These are phyloP conservation scores for Rutidosis leptorrhynchoides DNA, from an alignment of 129 eudicot genomes.

Conservation along the genomic window DNA sequence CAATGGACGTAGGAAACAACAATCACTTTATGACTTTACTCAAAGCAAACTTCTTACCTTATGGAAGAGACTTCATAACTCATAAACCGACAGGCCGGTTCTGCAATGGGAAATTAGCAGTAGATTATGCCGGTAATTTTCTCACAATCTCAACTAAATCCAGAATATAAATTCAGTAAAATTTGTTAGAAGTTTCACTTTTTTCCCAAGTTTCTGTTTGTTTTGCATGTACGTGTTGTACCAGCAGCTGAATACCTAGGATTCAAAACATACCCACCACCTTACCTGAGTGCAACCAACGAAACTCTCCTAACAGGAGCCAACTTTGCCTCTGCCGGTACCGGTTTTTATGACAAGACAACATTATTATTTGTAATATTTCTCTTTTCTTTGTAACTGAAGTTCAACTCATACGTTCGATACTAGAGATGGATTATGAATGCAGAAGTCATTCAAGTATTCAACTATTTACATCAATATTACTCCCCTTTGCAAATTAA, in stretches of 20 bases:
- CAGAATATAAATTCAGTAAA: neutral
- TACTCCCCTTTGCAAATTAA: too few species aligned
- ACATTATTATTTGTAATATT: slow-evolving; percentile 46
- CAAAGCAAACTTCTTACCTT: slow-evolving; percentile 78
- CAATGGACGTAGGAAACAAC: slow-evolving; percentile 78
- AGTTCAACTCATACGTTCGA: too few species aligned
- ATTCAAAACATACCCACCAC: slow-evolving; percentile 53
- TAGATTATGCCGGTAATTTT: slow-evolving; percentile 63
- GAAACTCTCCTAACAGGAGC: slow-evolving; percentile 52
- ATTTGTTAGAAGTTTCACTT: too few species aligned
- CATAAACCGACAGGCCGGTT: slow-evolving; percentile 84
- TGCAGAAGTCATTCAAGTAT: neutral
- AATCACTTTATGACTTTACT: slow-evolving; percentile 52
- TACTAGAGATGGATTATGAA: neutral
- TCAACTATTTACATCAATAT: too few species aligned
- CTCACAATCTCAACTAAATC: neutral
- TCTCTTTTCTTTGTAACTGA: neutral
- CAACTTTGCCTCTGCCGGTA: slow-evolving; percentile 85
- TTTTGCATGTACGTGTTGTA: neutral
- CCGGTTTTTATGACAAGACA: slow-evolving; percentile 70
- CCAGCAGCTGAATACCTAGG: slow-evolving; percentile 20
- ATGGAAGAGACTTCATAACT: slow-evolving; percentile 69
- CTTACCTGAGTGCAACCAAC: slow-evolving; percentile 53
- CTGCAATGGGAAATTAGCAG: slow-evolving; percentile 82
- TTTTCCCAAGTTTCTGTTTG: neutral